Evolutionary conservation across 2,329 filamentous ascomycete genomes (phyloP).

Genomic region (Fusarium multiceps): DNA sequence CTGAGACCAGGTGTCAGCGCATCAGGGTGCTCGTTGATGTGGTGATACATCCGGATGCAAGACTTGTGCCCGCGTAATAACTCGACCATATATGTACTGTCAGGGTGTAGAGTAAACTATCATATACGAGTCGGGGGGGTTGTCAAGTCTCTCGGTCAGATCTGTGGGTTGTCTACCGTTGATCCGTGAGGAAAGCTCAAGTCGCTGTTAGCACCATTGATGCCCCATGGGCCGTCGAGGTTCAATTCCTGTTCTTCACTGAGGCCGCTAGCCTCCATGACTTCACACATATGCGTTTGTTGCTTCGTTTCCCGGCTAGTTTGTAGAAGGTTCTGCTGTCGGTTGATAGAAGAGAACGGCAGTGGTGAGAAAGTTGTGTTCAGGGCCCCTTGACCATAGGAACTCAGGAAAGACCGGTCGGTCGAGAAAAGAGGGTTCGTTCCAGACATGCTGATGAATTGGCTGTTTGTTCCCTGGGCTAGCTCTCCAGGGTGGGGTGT

Average conservation of each 20-base stretch:
- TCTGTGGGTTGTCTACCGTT: constrained; percentile 41
- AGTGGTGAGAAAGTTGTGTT: constrained; percentile 43
- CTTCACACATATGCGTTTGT: constrained; percentile 44
- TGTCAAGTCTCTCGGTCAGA: constrained; percentile 26
- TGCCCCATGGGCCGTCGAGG: constrained; percentile 42
- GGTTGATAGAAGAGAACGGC: constrained; percentile 49
- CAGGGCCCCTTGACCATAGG: constrained; percentile 42
- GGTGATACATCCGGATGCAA: not conserved
- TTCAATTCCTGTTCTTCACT: constrained; percentile 43
- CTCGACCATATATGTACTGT: not conserved
- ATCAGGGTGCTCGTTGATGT: not conserved
- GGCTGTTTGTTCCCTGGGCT: constrained; percentile 32
- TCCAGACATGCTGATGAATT: constrained; percentile 47
- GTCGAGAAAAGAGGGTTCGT: constrained; percentile 51
- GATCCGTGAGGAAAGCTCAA: constrained; percentile 42
- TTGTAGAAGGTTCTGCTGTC: constrained; percentile 35
- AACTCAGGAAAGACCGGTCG: constrained; percentile 47
- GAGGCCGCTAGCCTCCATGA: constrained; percentile 32
- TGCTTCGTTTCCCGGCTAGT: constrained; percentile 38
- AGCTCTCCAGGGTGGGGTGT: constrained; percentile 35
- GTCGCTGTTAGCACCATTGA: constrained; percentile 37
- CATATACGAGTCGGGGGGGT: not conserved
- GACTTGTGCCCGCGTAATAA: not conserved
- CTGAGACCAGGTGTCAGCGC: not conserved
- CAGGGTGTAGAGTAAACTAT: not conserved